Evolutionary conservation across 1,139 yeast species (phyloP).

Genomic region (Pichia sp.): DNA sequence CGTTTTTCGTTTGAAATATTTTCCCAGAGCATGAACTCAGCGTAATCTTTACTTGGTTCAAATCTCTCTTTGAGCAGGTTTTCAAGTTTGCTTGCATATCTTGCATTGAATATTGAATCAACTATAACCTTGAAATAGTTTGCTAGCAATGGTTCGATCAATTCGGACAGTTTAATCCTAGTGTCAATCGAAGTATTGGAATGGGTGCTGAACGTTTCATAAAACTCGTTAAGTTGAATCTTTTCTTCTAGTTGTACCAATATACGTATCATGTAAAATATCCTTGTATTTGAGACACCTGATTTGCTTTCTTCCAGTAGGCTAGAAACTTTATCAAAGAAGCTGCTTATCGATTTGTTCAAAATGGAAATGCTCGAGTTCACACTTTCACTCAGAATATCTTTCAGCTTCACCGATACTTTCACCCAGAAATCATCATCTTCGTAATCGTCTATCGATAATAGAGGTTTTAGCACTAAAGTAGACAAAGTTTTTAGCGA

Average conservation of each 20-base stretch:
- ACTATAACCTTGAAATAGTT: conserved; percentile 19
- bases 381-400: conserved; percentile 18
- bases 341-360: conserved; percentile 18
- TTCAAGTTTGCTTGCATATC: conserved; percentile 3
- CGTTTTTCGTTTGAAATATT: not conserved
- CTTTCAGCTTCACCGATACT: conserved; percentile 14
- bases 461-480: conserved; percentile 25
- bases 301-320: not conserved
- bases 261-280: conserved; percentile 24
- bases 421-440: conserved; percentile 29
- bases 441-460: conserved; percentile 33
- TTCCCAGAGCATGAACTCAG: conserved; percentile 17
- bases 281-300: conserved; percentile 10
- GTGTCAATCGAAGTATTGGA: not conserved
- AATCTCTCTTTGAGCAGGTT: conserved; percentile 14
- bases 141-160: conserved; percentile 17
- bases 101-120: conserved; percentile 6
- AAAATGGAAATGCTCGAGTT: conserved; percentile 16
- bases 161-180: conserved; percentile 11
- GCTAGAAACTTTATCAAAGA: conserved; percentile 16
- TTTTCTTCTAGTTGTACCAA: conserved; percentile 23
- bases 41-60: not conserved
- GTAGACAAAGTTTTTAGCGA: conserved; percentile 19
- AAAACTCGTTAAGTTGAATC: conserved; percentile 15
- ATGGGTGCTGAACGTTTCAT: conserved; percentile 9